These are phyloP conservation scores for Diaporthe humulicola DNA, from an alignment of 2,329 filamentous ascomycete genomes.

Conservation along the genomic window DNA sequence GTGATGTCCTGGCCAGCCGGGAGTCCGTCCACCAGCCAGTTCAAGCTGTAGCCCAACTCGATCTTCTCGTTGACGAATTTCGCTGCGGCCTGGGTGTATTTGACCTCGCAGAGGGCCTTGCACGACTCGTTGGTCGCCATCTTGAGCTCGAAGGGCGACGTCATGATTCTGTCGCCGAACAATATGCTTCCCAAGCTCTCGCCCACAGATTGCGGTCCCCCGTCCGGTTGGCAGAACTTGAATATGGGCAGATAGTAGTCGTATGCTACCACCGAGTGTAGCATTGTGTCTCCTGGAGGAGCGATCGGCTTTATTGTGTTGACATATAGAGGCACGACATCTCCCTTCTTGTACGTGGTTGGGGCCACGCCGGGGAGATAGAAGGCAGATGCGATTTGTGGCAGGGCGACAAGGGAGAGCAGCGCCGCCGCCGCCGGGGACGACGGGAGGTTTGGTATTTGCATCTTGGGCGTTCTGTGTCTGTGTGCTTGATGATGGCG, in stretches of 20 bases:
- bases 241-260: conserved; percentile 95
- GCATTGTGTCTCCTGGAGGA: conserved; percentile 79
- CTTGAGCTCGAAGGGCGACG: conserved; percentile 90
- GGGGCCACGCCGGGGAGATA: conserved; percentile 97
- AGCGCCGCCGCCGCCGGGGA: conserved; percentile 64
- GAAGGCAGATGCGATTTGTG: conserved; percentile 78
- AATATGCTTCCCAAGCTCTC: conserved; percentile 96
- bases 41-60: conserved; percentile 87
- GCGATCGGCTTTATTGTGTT: conserved; percentile 92
- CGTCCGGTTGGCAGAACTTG: conserved; percentile 86
- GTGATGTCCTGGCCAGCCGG: conserved; percentile 87
- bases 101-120: conserved; percentile 80
- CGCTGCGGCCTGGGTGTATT: conserved; percentile 74
- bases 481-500: background rate
- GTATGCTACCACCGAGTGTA: conserved; percentile 94
- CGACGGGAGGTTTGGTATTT: conserved; percentile 59
- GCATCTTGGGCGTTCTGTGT: conserved; percentile 53
- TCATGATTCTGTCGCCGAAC: conserved; percentile 97
- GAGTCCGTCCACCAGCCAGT: conserved; percentile 95
- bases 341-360: conserved; percentile 86
- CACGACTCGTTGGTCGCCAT: conserved; percentile 92
- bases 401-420: conserved; percentile 62
- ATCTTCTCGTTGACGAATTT: conserved; percentile 88
- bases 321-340: conserved; percentile 88
- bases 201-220: conserved; percentile 81